Evolutionary conservation across 2,329 filamentous ascomycete genomes (phyloP), one percentile per base, ranked within the genome.

Genomic region (Zalaria sp.): DNA sequence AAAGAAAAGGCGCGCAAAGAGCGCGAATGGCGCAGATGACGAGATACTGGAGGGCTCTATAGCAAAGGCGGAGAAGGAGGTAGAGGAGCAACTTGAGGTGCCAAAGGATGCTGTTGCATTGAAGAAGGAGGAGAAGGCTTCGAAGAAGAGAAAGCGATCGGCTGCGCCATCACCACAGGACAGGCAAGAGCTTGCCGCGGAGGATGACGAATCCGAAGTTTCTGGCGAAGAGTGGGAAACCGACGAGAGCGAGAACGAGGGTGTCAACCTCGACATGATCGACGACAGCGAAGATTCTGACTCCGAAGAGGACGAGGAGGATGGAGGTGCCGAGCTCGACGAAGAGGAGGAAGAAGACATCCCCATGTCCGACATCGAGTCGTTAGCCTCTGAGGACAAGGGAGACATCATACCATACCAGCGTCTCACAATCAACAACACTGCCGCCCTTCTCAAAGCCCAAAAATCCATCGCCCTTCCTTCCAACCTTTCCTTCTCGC

Each of bases 401-500:
- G 84, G 84, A 63, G 88, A 94, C 57, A 75, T 94, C 34, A 77
- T 93, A 47, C 85, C 87, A 10, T 83, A 93, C 65, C 86, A 91
- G 59, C 83, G 87, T 53, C 79, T 95, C 50, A 95, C 88, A 41
- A 96, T 96, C 68, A 95, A 98, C 74, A 98, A 98, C 69, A 88
- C 83, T 41, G 71, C 83, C 50, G 91, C 89, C 29, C 83, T 98
- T 40, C 75, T 77, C 50, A 72, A 83, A 51, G 79, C 86, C 8
- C 73, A 93, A 47, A 82, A 83, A 56, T 85, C 88, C 53, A 86
- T 93, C 59, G 68, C 75, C 28, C 68, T 91, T 40, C 77, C 83
- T 9, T 71, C 75, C 42, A 72, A 74, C 49, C 77, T 84, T 18
- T 73, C 83, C 36, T 98, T 98, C 66, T 81, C 79, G 47, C 77